phyloP scores from a whole-genome alignment of 805 yeast genomes.

The Yamadazyma philogaea region DNA sequence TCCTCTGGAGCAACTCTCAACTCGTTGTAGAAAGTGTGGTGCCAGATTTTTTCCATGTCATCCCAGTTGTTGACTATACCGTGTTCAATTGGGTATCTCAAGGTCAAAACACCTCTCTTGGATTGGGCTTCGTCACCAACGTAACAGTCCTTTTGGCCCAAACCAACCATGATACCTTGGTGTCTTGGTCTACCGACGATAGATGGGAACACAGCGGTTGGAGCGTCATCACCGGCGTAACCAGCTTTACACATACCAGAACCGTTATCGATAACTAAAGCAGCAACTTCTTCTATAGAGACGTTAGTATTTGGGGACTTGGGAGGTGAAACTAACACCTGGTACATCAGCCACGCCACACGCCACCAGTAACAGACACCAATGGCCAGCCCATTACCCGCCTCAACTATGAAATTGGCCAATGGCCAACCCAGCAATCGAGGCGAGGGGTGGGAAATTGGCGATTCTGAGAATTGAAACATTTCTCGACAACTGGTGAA shows the following conservation, averaged over 20 bases:
- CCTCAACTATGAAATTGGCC: no score
- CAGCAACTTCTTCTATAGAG: slow-evolving; percentile 44
- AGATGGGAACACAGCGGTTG: slow-evolving; percentile 99
- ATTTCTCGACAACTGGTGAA: no score
- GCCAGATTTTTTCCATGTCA: slow-evolving; percentile 99
- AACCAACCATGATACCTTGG: slow-evolving; percentile 99
- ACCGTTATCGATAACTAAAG: slow-evolving; percentile 96
- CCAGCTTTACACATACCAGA: slow-evolving; percentile 99
- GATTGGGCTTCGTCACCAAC: slow-evolving; percentile 99
- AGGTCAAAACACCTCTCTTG: slow-evolving; percentile 98
- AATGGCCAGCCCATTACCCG: no score
- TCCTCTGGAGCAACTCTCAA: slow-evolving; percentile 99
- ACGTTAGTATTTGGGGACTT: slow-evolving; percentile 20
- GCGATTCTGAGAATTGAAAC: no score
- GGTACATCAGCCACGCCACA: no score
- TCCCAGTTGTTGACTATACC: slow-evolving; percentile 99
- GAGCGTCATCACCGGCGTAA: slow-evolving; percentile 99
- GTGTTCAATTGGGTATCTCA: slow-evolving; percentile 99
- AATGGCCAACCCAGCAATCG: no score
- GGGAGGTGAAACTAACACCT: no score
- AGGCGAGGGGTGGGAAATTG: no score
- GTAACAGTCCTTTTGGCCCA: slow-evolving; percentile 99
- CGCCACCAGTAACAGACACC: no score
- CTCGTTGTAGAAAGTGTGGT: slow-evolving; percentile 99
- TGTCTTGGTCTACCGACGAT: slow-evolving; percentile 99